These are phyloP conservation scores for Bauhinia variegata DNA, from an alignment of 306 rosid genomes.

Conservation along the genomic window DNA sequence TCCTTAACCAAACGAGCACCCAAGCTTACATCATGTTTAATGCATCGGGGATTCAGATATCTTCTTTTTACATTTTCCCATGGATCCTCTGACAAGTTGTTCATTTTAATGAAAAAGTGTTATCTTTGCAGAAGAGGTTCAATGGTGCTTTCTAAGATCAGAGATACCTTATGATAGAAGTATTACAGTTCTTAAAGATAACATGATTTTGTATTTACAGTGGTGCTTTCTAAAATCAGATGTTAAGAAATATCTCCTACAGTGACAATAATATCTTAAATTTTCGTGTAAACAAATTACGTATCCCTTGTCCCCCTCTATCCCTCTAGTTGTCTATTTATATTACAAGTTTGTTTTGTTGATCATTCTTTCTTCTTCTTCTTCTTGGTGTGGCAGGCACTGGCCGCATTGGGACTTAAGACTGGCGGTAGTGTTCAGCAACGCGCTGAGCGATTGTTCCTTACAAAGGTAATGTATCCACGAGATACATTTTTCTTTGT, in stretches of 20 bases:
- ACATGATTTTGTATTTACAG: too few relatives aligned
- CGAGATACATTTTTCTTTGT: not conserved
- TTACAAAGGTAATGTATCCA: conserved; percentile 69
- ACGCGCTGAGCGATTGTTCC: conserved; percentile 97
- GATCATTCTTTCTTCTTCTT: conserved; percentile 11
- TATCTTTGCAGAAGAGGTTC: too few relatives aligned
- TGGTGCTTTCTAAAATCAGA: not conserved
- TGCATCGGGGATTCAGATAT: not conserved
- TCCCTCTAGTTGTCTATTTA: conserved; percentile 17
- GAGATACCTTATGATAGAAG: not conserved
- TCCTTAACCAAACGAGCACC: not conserved
- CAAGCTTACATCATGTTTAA: not conserved
- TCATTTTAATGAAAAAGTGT: too few relatives aligned
- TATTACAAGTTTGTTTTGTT: conserved; percentile 8
- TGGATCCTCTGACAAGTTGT: not conserved
- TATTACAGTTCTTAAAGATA: not conserved
- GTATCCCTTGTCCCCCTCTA: not conserved
- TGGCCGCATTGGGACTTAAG: conserved; percentile 80
- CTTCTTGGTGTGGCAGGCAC: conserved; percentile 65
- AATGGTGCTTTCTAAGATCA: not conserved
- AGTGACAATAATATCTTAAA: conserved; percentile 13
- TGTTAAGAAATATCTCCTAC: not conserved
- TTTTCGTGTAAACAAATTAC: conserved; percentile 4
- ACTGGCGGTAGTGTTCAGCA: conserved; percentile 92
- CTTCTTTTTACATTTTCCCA: not conserved